Evolutionary conservation across 2,329 filamentous ascomycete genomes (phyloP), one percentile per base, ranked within the genome.

Genomic region (Colletotrichum melonis): DNA sequence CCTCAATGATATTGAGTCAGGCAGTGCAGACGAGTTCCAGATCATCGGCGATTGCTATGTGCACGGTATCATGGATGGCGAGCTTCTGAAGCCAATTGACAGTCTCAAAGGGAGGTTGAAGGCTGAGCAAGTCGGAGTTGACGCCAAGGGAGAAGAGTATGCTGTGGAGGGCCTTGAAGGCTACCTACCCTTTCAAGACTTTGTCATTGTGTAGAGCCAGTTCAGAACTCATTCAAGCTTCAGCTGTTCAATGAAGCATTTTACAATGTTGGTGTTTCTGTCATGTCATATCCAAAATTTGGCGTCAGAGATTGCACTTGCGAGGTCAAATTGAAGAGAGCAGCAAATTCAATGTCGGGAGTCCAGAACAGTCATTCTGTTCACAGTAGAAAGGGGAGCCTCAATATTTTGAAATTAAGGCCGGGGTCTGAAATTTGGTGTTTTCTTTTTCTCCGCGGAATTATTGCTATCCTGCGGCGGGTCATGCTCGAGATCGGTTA

Each of bases 41-140:
- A 4, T 63, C 1, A 22, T 72, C 11, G 69, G 69, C 4, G 58
- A 72, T 24, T 72, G 69, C 28, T 63, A 69, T 32, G 30, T 63
- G 28, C 65, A 72, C 11, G 59, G 35, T 1, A 19, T 62, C 3
- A 68, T 68, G 64, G 65, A 72, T 4, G 65, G 69, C 2, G 56
- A 68, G 26, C 8, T 63, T 2, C 19, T 72, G 26, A 38, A 3
- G 3, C 38, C 22, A 22, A 24, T 7, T 0, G 65, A 59, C 12
- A 22, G 38, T 1, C 5, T 63, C 1, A 64, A 58, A 2, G 38
- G 46, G 11, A 5, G 19, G 0, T 52, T 72, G n/a, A 49, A 30
- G 7, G 22, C 16, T 4, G 35, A 62, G 3, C 49, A 54, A 11
- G n/a, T 64, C 11, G 49, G 65, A n/a, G 12, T 22, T 7, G n/a